These are phyloP conservation scores for Linderniella brevidens DNA, from an alignment of 257 asterid genomes.

Conservation along the genomic window DNA sequence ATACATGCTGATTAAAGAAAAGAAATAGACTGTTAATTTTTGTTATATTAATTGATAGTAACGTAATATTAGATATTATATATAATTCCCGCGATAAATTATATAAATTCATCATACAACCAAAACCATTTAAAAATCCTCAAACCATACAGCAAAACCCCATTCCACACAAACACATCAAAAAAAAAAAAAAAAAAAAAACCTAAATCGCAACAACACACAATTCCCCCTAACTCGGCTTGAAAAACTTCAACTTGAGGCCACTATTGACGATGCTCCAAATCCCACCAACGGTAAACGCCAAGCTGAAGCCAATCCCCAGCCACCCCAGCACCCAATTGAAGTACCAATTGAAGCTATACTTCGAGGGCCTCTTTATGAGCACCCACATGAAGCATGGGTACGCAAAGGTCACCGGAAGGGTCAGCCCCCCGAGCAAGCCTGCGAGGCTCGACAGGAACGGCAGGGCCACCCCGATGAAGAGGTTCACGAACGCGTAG, in stretches of 20 bases:
- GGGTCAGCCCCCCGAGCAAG: constrained; percentile 80
- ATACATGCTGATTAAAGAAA: too few species aligned
- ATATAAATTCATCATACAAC: too few species aligned
- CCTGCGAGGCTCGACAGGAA: constrained; percentile 95
- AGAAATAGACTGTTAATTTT: too few species aligned
- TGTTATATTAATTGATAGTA: too few species aligned
- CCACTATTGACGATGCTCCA: constrained; percentile 95
- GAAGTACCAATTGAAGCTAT: constrained; percentile 75
- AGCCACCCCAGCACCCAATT: constrained; percentile 86
- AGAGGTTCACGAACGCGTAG: constrained; percentile 57
- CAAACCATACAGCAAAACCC: too few species aligned
- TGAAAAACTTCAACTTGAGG: constrained; percentile 73
- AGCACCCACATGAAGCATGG: constrained; percentile 99
- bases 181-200: too few species aligned
- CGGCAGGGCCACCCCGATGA: constrained; percentile 92
- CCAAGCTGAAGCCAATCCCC: constrained; percentile 87
- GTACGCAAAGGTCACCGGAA: constrained; percentile 96
- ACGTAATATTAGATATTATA: too few species aligned
- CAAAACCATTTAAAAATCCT: too few species aligned
- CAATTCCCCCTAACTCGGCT: constrained; percentile 29
- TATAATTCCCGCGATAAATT: too few species aligned
- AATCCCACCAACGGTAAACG: constrained; percentile 85
- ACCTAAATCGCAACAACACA: not conserved
- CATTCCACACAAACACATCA: too few species aligned
- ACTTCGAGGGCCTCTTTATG: constrained; percentile 61